Conservation (phyloP, 78 protist species). For the Protostelium mycophagum region DNA sequence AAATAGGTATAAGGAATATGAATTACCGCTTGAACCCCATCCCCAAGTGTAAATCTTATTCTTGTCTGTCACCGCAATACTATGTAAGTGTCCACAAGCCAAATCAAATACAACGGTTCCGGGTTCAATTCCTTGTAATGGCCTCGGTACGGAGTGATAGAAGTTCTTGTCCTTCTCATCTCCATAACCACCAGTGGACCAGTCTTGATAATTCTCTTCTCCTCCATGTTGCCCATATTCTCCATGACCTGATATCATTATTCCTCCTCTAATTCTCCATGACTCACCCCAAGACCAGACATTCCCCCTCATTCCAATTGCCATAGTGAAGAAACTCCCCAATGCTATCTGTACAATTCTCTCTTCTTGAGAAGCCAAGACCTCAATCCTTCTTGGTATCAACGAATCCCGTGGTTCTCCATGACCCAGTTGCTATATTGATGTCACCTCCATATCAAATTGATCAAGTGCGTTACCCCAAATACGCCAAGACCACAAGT, state of each 20-base stretch:
- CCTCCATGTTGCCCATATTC: slow-evolving; percentile 58
- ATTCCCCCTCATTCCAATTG: slow-evolving; percentile 4
- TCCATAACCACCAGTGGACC: slow-evolving; percentile 8
- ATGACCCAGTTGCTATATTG: neutral
- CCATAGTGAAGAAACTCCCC: slow-evolving; percentile 2
- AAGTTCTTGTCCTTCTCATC: slow-evolving; percentile 29
- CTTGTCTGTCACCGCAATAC: slow-evolving; percentile 26
- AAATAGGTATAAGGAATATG: neutral
- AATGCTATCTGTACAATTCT: neutral
- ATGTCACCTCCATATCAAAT: neutral
- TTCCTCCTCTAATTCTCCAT: no score
- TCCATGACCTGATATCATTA: slow-evolving; percentile 49
- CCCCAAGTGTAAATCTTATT: slow-evolving; percentile 57
- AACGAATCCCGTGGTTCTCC: neutral
- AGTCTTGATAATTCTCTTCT: slow-evolving; percentile 33
- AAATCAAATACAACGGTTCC: slow-evolving; percentile 20
- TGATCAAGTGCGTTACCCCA: slow-evolving; percentile 16
- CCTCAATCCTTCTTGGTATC: neutral
- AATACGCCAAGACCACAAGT: slow-evolving; percentile 65
- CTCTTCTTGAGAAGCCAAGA: neutral
- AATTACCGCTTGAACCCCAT: slow-evolving; percentile 46
- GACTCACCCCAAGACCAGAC: slow-evolving; percentile 40
- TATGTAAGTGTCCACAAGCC: slow-evolving; percentile 59
- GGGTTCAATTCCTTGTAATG: slow-evolving; percentile 14
- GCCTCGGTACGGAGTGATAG: slow-evolving; percentile 22